A percentile compares a stretch with the other conserved stretches of the same genome.
These are phyloP conservation scores for Petunia axillaris DNA, from an alignment of 257 asterid species.

Conservation along the genomic window DNA sequence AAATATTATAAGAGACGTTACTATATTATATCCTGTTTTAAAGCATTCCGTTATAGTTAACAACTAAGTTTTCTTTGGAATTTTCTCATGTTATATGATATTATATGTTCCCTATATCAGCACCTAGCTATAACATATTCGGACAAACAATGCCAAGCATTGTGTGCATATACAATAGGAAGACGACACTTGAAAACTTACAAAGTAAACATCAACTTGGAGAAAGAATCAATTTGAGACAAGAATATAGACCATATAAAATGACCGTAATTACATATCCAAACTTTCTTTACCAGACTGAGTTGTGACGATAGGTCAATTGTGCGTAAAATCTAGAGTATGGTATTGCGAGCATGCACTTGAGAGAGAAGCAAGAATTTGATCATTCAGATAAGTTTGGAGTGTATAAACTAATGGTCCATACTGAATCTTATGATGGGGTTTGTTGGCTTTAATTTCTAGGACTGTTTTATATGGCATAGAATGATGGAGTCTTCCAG, in stretches of 20 bases:
- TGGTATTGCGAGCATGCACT: background rate
- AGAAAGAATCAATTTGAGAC: background rate
- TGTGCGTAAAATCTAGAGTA: background rate
- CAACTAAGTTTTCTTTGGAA: too few species aligned
- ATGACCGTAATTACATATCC: background rate
- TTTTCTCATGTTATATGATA: too few species aligned
- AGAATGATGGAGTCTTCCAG: slow-evolving; percentile 20
- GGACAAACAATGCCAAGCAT: too few species aligned
- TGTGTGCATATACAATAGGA: background rate
- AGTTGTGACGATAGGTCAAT: background rate
- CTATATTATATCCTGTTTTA: too few species aligned
- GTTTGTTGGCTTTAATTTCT: slow-evolving; percentile 13
- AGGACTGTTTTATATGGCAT: slow-evolving; percentile 13
- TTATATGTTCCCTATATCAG: too few species aligned
- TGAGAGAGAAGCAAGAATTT: background rate
- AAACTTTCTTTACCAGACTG: too few species aligned
- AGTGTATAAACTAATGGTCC: slow-evolving; percentile 13
- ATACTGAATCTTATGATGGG: slow-evolving; percentile 7
- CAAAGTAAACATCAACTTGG: background rate
- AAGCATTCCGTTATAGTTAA: too few species aligned
- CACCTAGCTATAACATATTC: too few species aligned
- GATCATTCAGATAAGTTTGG: background rate
- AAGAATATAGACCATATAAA: background rate
- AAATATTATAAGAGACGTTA: too few species aligned
- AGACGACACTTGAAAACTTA: background rate